phyloP scores from a whole-genome alignment of 192 early-diverging fungal genomes.

The Podila horticola region DNA sequence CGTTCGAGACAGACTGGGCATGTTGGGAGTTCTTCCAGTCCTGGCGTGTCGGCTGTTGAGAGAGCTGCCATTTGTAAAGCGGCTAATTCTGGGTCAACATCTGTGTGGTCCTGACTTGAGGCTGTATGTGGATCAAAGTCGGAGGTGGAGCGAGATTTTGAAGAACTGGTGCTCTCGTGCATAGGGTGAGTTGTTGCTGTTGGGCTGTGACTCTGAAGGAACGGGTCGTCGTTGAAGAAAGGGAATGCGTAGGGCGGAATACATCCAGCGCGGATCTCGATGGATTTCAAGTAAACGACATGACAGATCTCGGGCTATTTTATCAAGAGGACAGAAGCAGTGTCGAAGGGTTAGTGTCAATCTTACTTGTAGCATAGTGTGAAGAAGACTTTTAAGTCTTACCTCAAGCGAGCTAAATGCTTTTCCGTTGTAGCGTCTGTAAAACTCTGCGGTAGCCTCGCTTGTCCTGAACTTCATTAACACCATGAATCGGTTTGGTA shows the following conservation, averaged over 20 bases:
- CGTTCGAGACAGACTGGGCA: conserved; percentile 98
- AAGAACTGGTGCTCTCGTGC: background rate
- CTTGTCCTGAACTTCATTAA: conserved; percentile 80
- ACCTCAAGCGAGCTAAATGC: conserved; percentile 88
- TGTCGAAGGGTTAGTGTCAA: too few species aligned
- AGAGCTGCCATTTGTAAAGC: background rate
- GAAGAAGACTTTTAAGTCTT: background rate
- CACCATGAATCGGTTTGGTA: conserved; percentile 91
- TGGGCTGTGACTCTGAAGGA: conserved; percentile 28
- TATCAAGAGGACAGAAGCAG: too few species aligned
- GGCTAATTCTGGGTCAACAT: background rate
- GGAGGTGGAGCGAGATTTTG: too few species aligned
- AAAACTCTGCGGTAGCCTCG: conserved; percentile 72
- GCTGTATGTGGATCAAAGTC: too few species aligned
- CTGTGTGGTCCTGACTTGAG: background rate
- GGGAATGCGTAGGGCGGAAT: conserved; percentile 72
- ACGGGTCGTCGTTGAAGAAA: conserved; percentile 64
- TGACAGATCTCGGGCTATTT: conserved; percentile 77
- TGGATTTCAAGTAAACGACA: conserved; percentile 82
- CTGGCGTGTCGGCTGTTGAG: conserved; percentile 10
- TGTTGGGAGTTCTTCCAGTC: conserved; percentile 82
- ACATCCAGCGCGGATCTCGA: conserved; percentile 69
- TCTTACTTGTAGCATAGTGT: background rate
- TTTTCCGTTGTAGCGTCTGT: conserved; percentile 82
- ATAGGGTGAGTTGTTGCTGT: conserved; percentile 1